Evolutionary conservation across 371 early-diverging fungal species (phyloP).

Genomic region (Chytridium lagenaria): DNA sequence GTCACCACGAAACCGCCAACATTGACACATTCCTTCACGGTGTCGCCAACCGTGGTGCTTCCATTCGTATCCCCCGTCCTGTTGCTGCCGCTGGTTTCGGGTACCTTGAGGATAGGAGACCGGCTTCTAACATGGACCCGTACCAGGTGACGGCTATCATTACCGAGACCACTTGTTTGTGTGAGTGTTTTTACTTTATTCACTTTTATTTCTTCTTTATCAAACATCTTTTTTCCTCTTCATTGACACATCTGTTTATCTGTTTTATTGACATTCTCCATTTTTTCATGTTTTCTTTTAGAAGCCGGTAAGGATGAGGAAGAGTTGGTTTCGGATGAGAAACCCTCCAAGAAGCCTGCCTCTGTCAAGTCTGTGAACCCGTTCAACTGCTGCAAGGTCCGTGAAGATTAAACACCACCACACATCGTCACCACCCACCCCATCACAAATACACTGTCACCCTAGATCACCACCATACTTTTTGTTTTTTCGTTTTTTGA

Average conservation of each 20-base stretch:
- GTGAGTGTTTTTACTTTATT: conserved; percentile 18
- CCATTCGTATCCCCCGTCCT: conserved; percentile 69
- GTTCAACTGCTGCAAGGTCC: conserved; percentile 20
- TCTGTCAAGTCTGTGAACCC: conserved; percentile 10
- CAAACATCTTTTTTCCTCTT: not conserved
- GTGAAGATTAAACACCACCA: conserved; percentile 13
- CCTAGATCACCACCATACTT: no score
- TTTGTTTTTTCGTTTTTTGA: no score
- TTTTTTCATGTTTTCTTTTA: not conserved
- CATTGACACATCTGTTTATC: not conserved
- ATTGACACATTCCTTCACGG: conserved; percentile 66
- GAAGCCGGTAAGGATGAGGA: not conserved
- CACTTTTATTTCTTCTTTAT: not conserved
- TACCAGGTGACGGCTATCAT: conserved; percentile 67
- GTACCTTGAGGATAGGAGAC: conserved; percentile 67
- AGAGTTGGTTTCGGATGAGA: not conserved
- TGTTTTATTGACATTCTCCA: not conserved
- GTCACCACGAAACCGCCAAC: conserved; percentile 66
- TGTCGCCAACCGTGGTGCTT: conserved; percentile 71
- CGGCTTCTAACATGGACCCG: conserved; percentile 71
- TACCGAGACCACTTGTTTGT: conserved; percentile 57
- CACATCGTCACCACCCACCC: no score
- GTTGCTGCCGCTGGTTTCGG: conserved; percentile 67
- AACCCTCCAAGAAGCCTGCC: conserved; percentile 14
- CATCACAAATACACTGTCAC: no score